Evolutionary conservation across 371 early-diverging fungal genomes (phyloP).

Genomic region (Mortierella sp.): DNA sequence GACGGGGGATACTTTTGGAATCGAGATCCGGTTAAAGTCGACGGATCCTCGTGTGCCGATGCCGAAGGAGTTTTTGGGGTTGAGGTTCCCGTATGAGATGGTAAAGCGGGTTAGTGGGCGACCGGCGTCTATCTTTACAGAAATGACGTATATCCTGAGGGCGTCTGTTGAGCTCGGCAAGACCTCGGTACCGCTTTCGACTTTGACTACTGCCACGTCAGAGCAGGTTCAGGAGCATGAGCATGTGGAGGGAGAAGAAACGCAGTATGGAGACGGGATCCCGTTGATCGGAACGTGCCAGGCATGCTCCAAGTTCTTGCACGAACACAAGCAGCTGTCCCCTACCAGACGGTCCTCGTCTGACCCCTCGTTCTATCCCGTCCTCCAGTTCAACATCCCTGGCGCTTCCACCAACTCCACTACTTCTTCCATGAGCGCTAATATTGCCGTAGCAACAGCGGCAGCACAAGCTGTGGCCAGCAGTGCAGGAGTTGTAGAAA

Average conservation of each 20-base stretch:
- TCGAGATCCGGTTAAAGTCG: slow-evolving; percentile 26
- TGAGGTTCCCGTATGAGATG: slow-evolving; percentile 45
- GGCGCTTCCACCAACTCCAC: slow-evolving; percentile 9
- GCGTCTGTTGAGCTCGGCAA: slow-evolving; percentile 24
- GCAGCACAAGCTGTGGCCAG: not conserved
- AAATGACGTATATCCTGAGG: slow-evolving; percentile 36
- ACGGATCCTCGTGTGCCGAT: not conserved
- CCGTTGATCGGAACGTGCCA: slow-evolving; percentile 28
- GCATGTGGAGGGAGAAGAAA: not conserved
- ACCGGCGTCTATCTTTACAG: slow-evolving; percentile 19
- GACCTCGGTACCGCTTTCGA: not conserved
- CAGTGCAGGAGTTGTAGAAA: slow-evolving; percentile 34
- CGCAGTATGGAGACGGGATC: slow-evolving; percentile 20
- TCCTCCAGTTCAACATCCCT: slow-evolving; percentile 43
- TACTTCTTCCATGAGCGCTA: not conserved
- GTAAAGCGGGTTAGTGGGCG: slow-evolving; percentile 35
- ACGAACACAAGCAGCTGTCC: slow-evolving; percentile 32
- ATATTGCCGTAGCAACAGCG: not conserved
- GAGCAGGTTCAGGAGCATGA: not conserved
- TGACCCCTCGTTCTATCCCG: slow-evolving; percentile 29
- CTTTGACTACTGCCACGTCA: not conserved
- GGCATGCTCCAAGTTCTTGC: slow-evolving; percentile 38
- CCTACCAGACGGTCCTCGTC: slow-evolving; percentile 14
- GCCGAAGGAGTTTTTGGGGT: slow-evolving; percentile 36
- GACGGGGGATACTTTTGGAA: slow-evolving; percentile 41